Percentiles rank a stretch among this genome's conserved stretches.
Evolutionary conservation across 768 basidiomycete genomes (phyloP).

Genomic region (Candolleomyces aberdarensis): DNA sequence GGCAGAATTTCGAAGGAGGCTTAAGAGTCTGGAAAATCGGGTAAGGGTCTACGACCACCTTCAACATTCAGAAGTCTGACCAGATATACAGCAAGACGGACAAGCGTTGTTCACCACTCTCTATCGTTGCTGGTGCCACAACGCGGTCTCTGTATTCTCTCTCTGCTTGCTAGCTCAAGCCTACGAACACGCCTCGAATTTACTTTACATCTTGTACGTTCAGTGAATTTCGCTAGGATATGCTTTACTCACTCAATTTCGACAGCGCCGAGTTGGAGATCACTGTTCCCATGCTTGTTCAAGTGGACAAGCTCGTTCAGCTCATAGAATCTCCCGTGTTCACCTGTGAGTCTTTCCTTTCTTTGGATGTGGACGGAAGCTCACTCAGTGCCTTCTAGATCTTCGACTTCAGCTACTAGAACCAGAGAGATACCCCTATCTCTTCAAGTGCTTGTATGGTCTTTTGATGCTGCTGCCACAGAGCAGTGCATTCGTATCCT

Average conservation of each 20-base stretch:
- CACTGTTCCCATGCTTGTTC: constrained; percentile 90
- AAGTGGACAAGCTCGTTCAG: constrained; percentile 97
- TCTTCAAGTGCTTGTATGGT: constrained; percentile 98
- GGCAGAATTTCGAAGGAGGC: constrained; percentile 87
- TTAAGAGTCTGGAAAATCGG: constrained; percentile 92
- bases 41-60: constrained; percentile 40
- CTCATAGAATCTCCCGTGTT: constrained; percentile 98
- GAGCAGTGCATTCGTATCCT: constrained; percentile 92
- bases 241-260: neutral
- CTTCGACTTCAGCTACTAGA: constrained; percentile 92
- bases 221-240: neutral
- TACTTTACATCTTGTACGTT: constrained; percentile 88
- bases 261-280: constrained; percentile 92
- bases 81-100: constrained; percentile 72
- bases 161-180: constrained; percentile 96
- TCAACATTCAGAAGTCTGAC: neutral
- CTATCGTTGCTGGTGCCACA: constrained; percentile 98
- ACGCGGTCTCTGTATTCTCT: constrained; percentile 94
- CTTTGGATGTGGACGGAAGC: neutral
- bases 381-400: constrained; percentile 38
- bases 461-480: constrained; percentile 96
- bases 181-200: constrained; percentile 96
- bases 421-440: constrained; percentile 92
- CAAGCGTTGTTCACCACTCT: constrained; percentile 92
- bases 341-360: constrained; percentile 62